Percentiles rank a stretch among this genome's conserved stretches.
phyloP scores from a whole-genome alignment of 129 eudicot genomes.

The Chrysanthemum makinoi region DNA sequence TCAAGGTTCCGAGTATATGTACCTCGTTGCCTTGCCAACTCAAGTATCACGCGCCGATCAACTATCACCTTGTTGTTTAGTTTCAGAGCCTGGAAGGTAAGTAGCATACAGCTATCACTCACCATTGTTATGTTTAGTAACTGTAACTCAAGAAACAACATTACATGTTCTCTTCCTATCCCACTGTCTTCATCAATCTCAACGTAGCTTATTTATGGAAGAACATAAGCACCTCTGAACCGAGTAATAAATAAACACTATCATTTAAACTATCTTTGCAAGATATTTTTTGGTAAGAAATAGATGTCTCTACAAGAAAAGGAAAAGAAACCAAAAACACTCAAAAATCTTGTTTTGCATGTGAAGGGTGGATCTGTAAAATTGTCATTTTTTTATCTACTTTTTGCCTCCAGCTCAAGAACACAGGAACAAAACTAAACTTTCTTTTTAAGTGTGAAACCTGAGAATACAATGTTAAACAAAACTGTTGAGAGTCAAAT shows the following conservation, averaged over 20 bases:
- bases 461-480: not conserved
- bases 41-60: slow-evolving; percentile 55
- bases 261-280: not conserved
- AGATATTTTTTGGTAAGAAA: not conserved
- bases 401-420: no score
- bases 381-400: no score
- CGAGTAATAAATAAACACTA: not conserved
- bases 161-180: not conserved
- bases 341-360: no score
- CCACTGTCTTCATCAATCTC: not conserved
- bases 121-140: no score
- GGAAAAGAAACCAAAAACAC: no score
- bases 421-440: no score
- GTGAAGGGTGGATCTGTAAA: no score
- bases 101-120: not conserved
- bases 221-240: not conserved
- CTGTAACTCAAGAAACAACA: no score
- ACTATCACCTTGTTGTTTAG: slow-evolving; percentile 49
- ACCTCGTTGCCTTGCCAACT: slow-evolving; percentile 61
- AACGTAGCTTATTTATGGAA: not conserved
- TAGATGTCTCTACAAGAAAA: no score
- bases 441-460: no score
- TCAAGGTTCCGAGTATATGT: slow-evolving; percentile 49
- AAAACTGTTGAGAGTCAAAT: not conserved
- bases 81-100: slow-evolving; percentile 52